A percentile compares a stretch with the other conserved stretches of the same genome.
phyloP scores from a whole-genome alignment of 371 early-diverging fungal genomes.

The Mortierella sp. region DNA sequence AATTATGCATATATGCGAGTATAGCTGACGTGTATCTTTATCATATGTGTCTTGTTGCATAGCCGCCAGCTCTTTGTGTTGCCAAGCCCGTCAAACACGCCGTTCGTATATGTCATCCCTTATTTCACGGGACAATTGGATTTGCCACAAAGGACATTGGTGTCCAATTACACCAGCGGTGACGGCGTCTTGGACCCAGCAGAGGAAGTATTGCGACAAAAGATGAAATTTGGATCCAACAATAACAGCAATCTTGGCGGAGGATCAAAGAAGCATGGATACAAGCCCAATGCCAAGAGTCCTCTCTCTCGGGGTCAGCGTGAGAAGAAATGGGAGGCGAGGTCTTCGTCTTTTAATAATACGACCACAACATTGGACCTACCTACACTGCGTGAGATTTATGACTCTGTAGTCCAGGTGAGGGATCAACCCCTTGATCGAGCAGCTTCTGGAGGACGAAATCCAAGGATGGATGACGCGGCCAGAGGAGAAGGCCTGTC shows the following conservation, averaged over 20 bases:
- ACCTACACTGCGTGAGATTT: conserved; percentile 27
- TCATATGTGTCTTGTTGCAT: background rate
- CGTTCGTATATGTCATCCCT: conserved; percentile 49
- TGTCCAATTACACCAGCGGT: background rate
- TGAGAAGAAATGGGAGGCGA: background rate
- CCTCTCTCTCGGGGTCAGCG: background rate
- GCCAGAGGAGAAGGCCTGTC: conserved; percentile 4
- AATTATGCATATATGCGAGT: background rate
- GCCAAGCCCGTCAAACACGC: conserved; percentile 38
- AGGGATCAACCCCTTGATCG: conserved; percentile 24
- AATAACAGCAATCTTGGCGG: background rate
- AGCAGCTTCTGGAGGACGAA: background rate
- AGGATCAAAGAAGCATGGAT: conserved; percentile 12
- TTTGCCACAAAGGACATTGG: conserved; percentile 1
- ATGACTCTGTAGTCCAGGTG: conserved; percentile 17
- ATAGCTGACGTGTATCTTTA: background rate
- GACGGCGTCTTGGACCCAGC: conserved; percentile 31
- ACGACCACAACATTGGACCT: background rate
- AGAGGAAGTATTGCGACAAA: conserved; percentile 30
- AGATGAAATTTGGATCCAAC: conserved; percentile 1
- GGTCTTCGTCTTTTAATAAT: background rate
- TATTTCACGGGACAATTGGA: conserved; percentile 29
- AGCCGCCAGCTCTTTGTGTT: conserved; percentile 53
- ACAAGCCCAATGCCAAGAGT: conserved; percentile 3
- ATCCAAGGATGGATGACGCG: background rate